These are phyloP conservation scores for Penicillium maclennaniae DNA, from an alignment of 495 filamentous ascomycete species.

Conservation along the genomic window DNA sequence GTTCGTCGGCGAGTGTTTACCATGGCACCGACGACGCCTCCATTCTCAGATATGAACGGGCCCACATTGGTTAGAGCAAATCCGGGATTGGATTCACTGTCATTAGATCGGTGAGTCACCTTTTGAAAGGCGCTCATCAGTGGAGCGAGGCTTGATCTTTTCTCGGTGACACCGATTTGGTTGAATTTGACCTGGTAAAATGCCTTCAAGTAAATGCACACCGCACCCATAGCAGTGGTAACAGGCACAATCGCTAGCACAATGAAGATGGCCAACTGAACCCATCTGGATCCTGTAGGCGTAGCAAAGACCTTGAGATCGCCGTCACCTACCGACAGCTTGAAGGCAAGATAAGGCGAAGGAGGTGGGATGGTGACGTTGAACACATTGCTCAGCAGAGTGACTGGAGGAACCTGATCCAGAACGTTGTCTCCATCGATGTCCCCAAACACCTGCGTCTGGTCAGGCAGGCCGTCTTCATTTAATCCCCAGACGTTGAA, in stretches of 20 bases:
- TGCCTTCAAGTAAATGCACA: constrained; percentile 60
- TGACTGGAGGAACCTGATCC: constrained; percentile 59
- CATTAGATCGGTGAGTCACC: constrained; percentile 22
- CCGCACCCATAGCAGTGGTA: constrained; percentile 43
- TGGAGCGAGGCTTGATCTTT: constrained; percentile 19
- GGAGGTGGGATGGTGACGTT: constrained; percentile 58
- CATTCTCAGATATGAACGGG: too few species aligned
- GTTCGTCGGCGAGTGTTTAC: constrained; percentile 42
- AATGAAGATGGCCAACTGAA: constrained; percentile 55
- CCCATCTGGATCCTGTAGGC: constrained; percentile 47
- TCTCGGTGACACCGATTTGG: constrained; percentile 55
- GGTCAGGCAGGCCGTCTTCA: constrained; percentile 59
- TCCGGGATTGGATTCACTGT: neutral
- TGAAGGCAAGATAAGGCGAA: constrained; percentile 52
- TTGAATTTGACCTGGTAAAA: constrained; percentile 75
- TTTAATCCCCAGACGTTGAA: constrained; percentile 69
- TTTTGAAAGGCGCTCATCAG: constrained; percentile 34
- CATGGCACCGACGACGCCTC: constrained; percentile 27
- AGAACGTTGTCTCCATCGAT: constrained; percentile 56
- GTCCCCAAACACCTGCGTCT: constrained; percentile 55
- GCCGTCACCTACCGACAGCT: constrained; percentile 52
- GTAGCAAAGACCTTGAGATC: constrained; percentile 46
- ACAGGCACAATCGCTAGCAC: constrained; percentile 55
- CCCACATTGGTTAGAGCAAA: too few species aligned
- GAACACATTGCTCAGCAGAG: constrained; percentile 50